Percentiles rank a stretch among this genome's conserved stretches.
phyloP scores from a whole-genome alignment of 2,329 filamentous ascomycete species.

The Ophiostoma tasmaniense region DNA sequence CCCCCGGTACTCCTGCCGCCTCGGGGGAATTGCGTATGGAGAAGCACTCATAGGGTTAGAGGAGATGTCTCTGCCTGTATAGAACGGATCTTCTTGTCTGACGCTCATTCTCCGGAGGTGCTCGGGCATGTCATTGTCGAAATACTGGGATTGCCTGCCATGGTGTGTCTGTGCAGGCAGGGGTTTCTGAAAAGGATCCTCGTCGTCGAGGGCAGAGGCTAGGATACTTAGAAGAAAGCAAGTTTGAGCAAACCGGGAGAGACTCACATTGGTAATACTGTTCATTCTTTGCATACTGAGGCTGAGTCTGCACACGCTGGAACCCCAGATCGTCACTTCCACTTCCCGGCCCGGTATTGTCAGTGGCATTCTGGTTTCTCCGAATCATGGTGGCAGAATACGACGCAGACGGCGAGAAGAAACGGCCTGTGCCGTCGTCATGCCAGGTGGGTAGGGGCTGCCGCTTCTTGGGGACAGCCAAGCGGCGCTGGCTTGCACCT shows the following conservation, averaged over 20 bases:
- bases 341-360: constrained; percentile 9
- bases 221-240: background rate
- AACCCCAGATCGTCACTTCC: background rate
- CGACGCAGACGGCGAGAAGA: constrained; percentile 1
- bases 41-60: background rate
- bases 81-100: background rate
- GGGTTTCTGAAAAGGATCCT: background rate
- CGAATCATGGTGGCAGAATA: background rate
- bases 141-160: background rate
- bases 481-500: constrained; percentile 21
- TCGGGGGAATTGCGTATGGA: background rate
- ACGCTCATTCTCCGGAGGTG: constrained; percentile 1
- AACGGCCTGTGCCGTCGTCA: constrained; percentile 14
- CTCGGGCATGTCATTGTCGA: background rate
- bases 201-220: background rate
- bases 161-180: background rate
- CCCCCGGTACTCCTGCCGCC: background rate
- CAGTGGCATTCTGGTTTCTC: constrained; percentile 12
- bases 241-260: too few species aligned
- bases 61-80: background rate
- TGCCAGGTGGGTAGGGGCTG: background rate
- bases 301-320: background rate
- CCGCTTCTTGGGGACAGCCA: constrained; percentile 32
- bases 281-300: background rate
- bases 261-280: background rate